Percentiles rank a stretch among this genome's conserved stretches.
These are phyloP conservation scores for Trichocomaceae sp. DNA, from an alignment of 2,329 filamentous ascomycete genomes.

Conservation along the genomic window DNA sequence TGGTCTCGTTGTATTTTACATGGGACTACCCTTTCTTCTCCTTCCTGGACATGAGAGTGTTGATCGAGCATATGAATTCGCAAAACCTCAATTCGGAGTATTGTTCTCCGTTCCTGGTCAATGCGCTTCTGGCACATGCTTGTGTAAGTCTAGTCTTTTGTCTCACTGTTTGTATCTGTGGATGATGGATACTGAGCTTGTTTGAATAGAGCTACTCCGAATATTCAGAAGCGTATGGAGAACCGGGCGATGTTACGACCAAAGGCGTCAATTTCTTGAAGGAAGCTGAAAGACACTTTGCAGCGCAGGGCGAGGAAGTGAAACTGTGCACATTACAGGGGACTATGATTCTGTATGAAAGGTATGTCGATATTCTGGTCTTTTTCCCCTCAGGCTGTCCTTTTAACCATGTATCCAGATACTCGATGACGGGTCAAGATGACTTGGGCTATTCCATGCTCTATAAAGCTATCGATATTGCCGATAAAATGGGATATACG, in stretches of 20 bases:
- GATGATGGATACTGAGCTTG: background rate
- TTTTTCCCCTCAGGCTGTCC: background rate
- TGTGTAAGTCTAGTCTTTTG: conserved; percentile 25
- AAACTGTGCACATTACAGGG: conserved; percentile 29
- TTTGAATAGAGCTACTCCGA: conserved; percentile 30
- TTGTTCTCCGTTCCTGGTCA: conserved; percentile 82
- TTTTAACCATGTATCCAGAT: conserved; percentile 17
- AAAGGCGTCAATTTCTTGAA: conserved; percentile 32
- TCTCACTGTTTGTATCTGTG: too few relatives aligned
- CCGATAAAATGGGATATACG: conserved; percentile 28
- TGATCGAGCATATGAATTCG: conserved; percentile 47
- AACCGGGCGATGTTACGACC: conserved; percentile 31
- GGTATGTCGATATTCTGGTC: conserved; percentile 15
- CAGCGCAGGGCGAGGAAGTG: conserved; percentile 18
- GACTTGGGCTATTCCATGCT: conserved; percentile 34
- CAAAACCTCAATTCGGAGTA: conserved; percentile 54
- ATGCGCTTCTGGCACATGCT: conserved; percentile 67
- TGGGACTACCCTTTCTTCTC: conserved; percentile 88
- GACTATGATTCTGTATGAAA: conserved; percentile 31
- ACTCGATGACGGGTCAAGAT: conserved; percentile 31
- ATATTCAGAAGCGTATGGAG: conserved; percentile 33
- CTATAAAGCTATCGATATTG: conserved; percentile 30
- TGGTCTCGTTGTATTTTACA: conserved; percentile 87
- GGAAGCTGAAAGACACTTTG: conserved; percentile 30
- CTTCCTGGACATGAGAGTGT: conserved; percentile 72